A percentile compares a stretch with the other conserved stretches of the same genome.
phyloP scores from a whole-genome alignment of 805 yeast genomes.

The Priceomyces fermenticarens region DNA sequence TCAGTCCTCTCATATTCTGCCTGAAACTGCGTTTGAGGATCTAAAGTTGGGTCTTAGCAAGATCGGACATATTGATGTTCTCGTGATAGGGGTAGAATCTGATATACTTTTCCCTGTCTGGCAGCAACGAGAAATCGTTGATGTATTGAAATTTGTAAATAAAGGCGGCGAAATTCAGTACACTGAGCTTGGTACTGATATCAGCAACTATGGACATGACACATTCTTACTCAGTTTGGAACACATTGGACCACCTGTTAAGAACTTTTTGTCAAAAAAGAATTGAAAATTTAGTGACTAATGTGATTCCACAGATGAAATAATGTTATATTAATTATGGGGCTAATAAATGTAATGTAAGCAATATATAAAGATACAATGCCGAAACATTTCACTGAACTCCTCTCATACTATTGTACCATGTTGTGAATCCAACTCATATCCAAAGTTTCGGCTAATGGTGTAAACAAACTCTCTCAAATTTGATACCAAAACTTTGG shows the following conservation, averaged over 20 bases:
- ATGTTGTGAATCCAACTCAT: slow-evolving; percentile 56
- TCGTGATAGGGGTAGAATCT: slow-evolving; percentile 89
- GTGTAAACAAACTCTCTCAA: slow-evolving; percentile 47
- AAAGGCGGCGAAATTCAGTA: slow-evolving; percentile 43
- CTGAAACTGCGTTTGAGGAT: slow-evolving; percentile 59
- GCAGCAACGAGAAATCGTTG: slow-evolving; percentile 85
- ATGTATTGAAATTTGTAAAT: slow-evolving; percentile 45
- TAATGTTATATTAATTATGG: no score
- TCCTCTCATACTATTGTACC: slow-evolving; percentile 43
- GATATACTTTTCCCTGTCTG: slow-evolving; percentile 90
- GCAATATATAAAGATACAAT: no score
- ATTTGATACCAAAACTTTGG: slow-evolving; percentile 60
- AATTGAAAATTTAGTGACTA: background rate
- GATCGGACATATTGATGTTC: slow-evolving; percentile 59
- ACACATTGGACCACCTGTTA: slow-evolving; percentile 76
- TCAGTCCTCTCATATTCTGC: slow-evolving; percentile 42
- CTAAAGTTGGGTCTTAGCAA: slow-evolving; percentile 61
- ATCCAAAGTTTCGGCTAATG: slow-evolving; percentile 56
- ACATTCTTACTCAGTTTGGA: slow-evolving; percentile 79
- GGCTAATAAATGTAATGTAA: no score
- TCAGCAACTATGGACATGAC: slow-evolving; percentile 87
- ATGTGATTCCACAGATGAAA: background rate
- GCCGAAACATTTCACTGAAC: no score
- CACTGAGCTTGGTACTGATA: slow-evolving; percentile 70
- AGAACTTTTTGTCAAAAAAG: slow-evolving; percentile 46